phyloP scores from a whole-genome alignment of 257 asterid species.

The Ophiorrhiza pumila region DNA sequence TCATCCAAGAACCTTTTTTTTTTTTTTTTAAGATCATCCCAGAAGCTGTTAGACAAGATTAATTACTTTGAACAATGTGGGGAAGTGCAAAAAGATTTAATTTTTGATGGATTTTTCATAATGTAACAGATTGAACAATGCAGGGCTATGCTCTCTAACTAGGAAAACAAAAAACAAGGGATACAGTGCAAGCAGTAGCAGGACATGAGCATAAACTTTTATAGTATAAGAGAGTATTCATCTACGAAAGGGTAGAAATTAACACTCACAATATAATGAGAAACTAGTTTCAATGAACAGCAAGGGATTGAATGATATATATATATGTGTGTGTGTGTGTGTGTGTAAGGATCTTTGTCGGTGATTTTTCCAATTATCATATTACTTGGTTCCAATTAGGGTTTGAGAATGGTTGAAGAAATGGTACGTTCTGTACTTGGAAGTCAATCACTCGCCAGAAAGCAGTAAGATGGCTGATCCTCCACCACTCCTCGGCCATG shows the following conservation, averaged over 20 bases:
- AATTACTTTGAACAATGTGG: not conserved
- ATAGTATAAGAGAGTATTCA: not conserved
- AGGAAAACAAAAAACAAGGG: not conserved
- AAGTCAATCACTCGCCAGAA: not conserved
- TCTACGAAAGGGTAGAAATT: not conserved
- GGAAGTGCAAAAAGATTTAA: not conserved
- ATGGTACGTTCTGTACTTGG: not conserved
- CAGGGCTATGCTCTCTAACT: not conserved
- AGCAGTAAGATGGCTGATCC: not conserved
- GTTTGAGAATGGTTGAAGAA: not conserved
- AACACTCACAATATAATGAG: no score
- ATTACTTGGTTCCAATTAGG: no score
- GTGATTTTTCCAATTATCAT: no score
- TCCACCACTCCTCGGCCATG: not conserved
- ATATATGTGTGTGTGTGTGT: no score
- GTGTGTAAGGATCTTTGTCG: no score
- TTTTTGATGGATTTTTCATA: not conserved
- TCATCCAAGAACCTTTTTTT: no score
- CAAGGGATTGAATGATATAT: no score
- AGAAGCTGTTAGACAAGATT: not conserved
- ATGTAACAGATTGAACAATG: not conserved
- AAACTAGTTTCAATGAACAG: no score
- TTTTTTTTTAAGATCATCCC: no score
- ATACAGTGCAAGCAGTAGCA: not conserved
- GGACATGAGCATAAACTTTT: not conserved